These are phyloP conservation scores for Pythium guiyangense DNA, from an alignment of 352 stramenopile genomes.

Conservation along the genomic window DNA sequence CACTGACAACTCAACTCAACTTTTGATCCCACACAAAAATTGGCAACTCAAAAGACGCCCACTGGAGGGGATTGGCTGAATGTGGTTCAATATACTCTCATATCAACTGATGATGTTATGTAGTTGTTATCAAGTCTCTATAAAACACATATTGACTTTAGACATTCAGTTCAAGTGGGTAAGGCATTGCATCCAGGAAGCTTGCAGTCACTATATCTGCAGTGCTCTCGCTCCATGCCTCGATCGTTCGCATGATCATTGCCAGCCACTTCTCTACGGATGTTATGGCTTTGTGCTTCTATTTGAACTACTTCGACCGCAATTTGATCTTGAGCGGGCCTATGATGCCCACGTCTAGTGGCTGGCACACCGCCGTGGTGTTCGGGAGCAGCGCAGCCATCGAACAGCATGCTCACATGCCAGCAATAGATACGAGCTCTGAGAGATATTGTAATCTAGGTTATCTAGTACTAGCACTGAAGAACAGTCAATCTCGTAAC, in stretches of 20 bases:
- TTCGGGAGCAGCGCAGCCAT: not conserved
- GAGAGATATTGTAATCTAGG: not conserved
- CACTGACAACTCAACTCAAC: too few relatives aligned
- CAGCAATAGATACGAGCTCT: not conserved
- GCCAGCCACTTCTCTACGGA: not conserved
- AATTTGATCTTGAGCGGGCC: not conserved
- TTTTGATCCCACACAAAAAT: too few relatives aligned
- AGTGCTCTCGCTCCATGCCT: not conserved
- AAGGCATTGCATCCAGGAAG: not conserved
- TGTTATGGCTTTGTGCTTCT: not conserved
- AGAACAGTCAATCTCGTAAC: not conserved
- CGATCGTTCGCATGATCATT: not conserved
- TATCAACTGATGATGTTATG: too few relatives aligned
- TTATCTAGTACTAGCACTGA: not conserved
- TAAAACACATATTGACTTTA: not conserved
- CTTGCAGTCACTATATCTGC: not conserved
- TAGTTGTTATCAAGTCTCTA: not conserved
- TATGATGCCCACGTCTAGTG: not conserved
- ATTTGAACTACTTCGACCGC: not conserved
- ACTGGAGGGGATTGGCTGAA: too few relatives aligned
- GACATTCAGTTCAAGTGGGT: not conserved
- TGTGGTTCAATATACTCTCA: too few relatives aligned
- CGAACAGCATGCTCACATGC: not conserved
- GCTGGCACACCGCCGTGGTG: not conserved
- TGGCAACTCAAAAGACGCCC: too few relatives aligned